Evolutionary conservation across 352 stramenopile genomes (phyloP).

Genomic region (Phytophthora colocasiae): DNA sequence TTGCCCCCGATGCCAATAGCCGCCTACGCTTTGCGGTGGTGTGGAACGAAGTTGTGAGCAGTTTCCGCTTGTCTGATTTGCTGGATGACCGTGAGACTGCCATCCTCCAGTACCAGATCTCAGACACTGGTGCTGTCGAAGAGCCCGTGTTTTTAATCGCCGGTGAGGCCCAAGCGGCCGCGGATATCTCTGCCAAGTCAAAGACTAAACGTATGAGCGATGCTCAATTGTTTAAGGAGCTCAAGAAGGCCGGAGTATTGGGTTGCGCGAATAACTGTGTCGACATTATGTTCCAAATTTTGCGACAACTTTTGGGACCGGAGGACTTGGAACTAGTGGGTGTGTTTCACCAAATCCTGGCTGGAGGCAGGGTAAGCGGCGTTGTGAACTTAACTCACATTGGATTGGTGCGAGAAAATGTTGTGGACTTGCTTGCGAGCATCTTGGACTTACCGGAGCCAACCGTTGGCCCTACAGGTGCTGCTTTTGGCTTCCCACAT

Average conservation of each 20-base stretch:
- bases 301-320: slow-evolving; percentile 78
- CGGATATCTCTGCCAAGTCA: slow-evolving; percentile 66
- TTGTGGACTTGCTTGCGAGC: slow-evolving; percentile 85
- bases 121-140: slow-evolving; percentile 78
- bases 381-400: slow-evolving; percentile 81
- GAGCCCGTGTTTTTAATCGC: slow-evolving; percentile 91
- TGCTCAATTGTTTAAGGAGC: slow-evolving; percentile 64
- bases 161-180: slow-evolving; percentile 73
- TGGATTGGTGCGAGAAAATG: slow-evolving; percentile 79
- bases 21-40: slow-evolving; percentile 87
- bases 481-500: slow-evolving; percentile 66
- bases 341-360: slow-evolving; percentile 76
- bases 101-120: slow-evolving; percentile 91
- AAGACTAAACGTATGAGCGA: slow-evolving; percentile 72
- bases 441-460: slow-evolving; percentile 87
- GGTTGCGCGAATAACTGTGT: slow-evolving; percentile 81
- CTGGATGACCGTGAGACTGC: slow-evolving; percentile 88
- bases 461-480: slow-evolving; percentile 59
- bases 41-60: slow-evolving; percentile 92
- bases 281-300: slow-evolving; percentile 84
- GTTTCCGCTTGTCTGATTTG: slow-evolving; percentile 87
- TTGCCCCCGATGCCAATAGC: slow-evolving; percentile 75
- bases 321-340: slow-evolving; percentile 67
- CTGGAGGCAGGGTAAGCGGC: slow-evolving; percentile 51
- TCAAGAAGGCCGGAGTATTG: slow-evolving; percentile 78